A percentile compares a stretch with the other conserved stretches of the same genome.
These are phyloP conservation scores for Decorospora gaudefroyi DNA, from an alignment of 2,329 filamentous ascomycete species.

Conservation along the genomic window DNA sequence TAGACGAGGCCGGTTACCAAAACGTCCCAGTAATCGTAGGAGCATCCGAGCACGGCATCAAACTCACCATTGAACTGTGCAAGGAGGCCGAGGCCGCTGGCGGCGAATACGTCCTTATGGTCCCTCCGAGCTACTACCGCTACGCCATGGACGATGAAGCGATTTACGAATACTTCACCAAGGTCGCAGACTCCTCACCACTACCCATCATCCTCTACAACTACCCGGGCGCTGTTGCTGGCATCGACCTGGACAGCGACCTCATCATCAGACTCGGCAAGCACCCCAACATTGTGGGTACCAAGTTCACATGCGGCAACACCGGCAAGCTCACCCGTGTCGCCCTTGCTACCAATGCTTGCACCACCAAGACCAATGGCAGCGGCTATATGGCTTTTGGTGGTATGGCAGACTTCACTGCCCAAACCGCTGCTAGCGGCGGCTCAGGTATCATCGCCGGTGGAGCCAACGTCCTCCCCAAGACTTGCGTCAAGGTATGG, in stretches of 20 bases:
- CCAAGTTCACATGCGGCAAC: slow-evolving; percentile 91
- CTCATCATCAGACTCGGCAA: slow-evolving; percentile 76
- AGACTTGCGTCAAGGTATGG: slow-evolving; percentile 78
- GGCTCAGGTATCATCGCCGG: slow-evolving; percentile 85
- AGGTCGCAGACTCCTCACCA: slow-evolving; percentile 74
- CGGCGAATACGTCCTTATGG: slow-evolving; percentile 77
- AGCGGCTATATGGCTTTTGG: slow-evolving; percentile 79
- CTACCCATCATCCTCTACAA: slow-evolving; percentile 87
- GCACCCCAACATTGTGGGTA: slow-evolving; percentile 83
- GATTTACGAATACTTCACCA: slow-evolving; percentile 72
- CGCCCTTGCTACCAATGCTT: slow-evolving; percentile 71
- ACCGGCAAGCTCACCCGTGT: slow-evolving; percentile 87
- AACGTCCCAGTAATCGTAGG: slow-evolving; percentile 81
- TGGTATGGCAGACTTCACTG: slow-evolving; percentile 84
- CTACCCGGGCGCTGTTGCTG: slow-evolving; percentile 84
- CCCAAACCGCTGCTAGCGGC: slow-evolving; percentile 77
- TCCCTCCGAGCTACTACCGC: slow-evolving; percentile 84
- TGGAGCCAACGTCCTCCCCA: slow-evolving; percentile 82
- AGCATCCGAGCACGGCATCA: slow-evolving; percentile 78
- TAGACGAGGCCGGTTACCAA: slow-evolving; percentile 77
- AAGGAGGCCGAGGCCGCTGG: slow-evolving; percentile 69
- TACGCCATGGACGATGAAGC: slow-evolving; percentile 74
- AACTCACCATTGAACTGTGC: slow-evolving; percentile 76
- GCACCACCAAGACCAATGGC: slow-evolving; percentile 60
- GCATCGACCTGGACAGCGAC: slow-evolving; percentile 89